Evolutionary conservation across 1,139 yeast species (phyloP), one percentile per base, ranked within the genome.

Genomic region (Debaryomycetaceae sp.): DNA sequence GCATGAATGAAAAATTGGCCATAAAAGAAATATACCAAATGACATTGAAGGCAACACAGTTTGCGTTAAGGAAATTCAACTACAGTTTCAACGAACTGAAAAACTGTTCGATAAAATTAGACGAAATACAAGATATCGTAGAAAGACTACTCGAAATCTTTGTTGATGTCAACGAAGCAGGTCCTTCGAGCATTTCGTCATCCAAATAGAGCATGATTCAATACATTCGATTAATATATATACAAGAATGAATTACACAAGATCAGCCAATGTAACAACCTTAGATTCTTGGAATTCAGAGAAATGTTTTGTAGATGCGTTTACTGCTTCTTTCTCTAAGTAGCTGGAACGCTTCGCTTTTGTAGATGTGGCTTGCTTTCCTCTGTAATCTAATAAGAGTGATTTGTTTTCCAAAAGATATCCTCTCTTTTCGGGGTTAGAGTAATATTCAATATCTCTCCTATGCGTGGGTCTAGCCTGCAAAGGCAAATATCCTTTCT

Each of bases 391-490:
- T 53, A 70, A 64, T 37, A 72, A 63, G 36, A 70, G 48, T 16
- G 67, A 57, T 16, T 59, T 58, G 47, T 70, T 65, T 42, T 70
- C 56, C 51, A 67, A 63, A 52, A 91, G 67, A 58, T 87, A 91
- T 3, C 98, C 98, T 49, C 89, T 77, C 56, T 80, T 81, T 30
- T 73, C 81, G 5, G 77, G 75, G 58, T 79, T 76, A 35, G 92
- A 78, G 65, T 92, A 92, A 63, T 73, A 88, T 46, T 78, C 80
- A 45, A 92, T 82, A 55, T 85, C 89, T 66, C 87, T 83, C 63
- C 87, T 79, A 51, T 79, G 82, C 6, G 83, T 84, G 17, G 98
- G 98, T 62, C 91, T 79, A 4, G 98, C 94, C 39, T 80, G 82
- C 48, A 88, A 64, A 22, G 98, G 98, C 17, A 91, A 65, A 48